Base-by-base conservation (phyloP, 1,139 yeast genomes). In the Yamadazyma atlantica region DNA sequence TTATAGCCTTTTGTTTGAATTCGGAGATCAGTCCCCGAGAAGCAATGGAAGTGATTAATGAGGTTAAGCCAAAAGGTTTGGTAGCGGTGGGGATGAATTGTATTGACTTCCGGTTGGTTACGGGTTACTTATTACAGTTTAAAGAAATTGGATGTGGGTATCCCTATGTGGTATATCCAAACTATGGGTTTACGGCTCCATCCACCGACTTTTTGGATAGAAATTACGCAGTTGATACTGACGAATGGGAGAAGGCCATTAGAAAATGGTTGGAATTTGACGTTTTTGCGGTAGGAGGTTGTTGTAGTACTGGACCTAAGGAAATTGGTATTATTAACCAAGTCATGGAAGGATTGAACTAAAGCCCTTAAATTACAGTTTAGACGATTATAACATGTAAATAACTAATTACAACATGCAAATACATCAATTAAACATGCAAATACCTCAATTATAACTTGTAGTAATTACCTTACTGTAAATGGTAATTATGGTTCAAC, bases 281-380 rank as follows among this genome's bases (percentile, higher is more conserved):
- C 5, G 55, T 62, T 28, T 63, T 64, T 14, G 62, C 73, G 11
- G 57, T 79, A 29, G 85, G 85, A 2, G 83, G 83, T 2, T 79
- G 85, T 48, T 79, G 85, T 44, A 63, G 82, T 36, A 76, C 80
- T 1, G 68, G 73, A 1, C 78, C 80, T 1, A 44, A 46, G 10
- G 79, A 76, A 34, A 70, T 75, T 4, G 32, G 15, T 12, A 23
- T 33, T 8, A 27, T 28, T 7, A 23, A 11, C 4, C 9, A 23
- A 23, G 12, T 23, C 26, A 23, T 11, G 8, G 9, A 19, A 19
- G 11, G 12, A 23, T n/a, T 7, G 6, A 8, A n/a, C 4, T 23
- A 23, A 8, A n/a, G 12, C 6, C 4, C 26, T 23, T 11, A 8
- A 4, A 11, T 7, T 4, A 4, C 26, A 11, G 26, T 23, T 10